Conservation (phyloP, 176 grass and related monocot genomes). For the Miscanthus lutarioriparius region DNA sequence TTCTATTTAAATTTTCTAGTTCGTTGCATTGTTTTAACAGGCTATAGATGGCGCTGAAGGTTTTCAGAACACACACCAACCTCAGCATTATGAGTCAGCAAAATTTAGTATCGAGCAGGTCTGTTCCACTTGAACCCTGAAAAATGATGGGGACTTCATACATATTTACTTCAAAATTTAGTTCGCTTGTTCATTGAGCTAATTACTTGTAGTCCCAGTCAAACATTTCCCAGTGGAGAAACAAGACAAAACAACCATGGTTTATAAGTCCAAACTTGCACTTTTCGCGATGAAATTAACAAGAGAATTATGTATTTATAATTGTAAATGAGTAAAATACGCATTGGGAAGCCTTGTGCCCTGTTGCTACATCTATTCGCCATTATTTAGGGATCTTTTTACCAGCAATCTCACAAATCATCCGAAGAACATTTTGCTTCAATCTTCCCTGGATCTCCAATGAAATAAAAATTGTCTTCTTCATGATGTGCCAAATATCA, state of each 20-base stretch:
- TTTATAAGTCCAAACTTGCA: background rate
- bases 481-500: slow-evolving; percentile 18
- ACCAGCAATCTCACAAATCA: background rate
- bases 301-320: background rate
- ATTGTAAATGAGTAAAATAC: background rate
- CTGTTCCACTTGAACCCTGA: slow-evolving; percentile 34
- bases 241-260: background rate
- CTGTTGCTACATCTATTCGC: background rate
- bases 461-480: slow-evolving; percentile 23
- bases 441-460: background rate
- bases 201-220: background rate
- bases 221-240: background rate
- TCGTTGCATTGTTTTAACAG: slow-evolving; percentile 48
- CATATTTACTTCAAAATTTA: background rate
- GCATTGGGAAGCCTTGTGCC: background rate
- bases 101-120: slow-evolving; percentile 96
- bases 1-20: slow-evolving; percentile 35
- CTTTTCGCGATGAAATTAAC: background rate
- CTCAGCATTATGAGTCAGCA: slow-evolving; percentile 74
- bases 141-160: background rate
- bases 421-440: background rate
- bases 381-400: background rate
- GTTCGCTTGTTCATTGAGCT: background rate
- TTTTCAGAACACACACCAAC: slow-evolving; percentile 90
- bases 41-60: slow-evolving; percentile 82